A percentile compares a stretch with the other conserved stretches of the same genome.
Conservation (phyloP, 2,329 filamentous ascomycete species). For the Penicillium sp. region DNA sequence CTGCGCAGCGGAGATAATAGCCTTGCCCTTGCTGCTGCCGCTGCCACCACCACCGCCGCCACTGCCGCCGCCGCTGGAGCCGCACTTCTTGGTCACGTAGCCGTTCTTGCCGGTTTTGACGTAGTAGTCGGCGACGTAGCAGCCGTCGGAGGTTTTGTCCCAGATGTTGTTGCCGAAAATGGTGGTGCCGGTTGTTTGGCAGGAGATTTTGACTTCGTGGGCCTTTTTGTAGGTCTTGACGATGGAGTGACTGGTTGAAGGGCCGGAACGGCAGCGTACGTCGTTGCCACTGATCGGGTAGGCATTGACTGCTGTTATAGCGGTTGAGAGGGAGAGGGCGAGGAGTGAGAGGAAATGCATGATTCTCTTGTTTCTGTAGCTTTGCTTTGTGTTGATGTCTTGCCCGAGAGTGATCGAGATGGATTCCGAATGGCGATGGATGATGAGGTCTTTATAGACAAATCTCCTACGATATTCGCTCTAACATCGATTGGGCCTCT, state of each 20-base stretch:
- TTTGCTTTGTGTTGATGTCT: neutral
- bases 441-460: neutral
- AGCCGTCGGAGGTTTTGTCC: slow-evolving; percentile 27
- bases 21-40: slow-evolving; percentile 9
- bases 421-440: neutral
- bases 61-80: slow-evolving; percentile 5
- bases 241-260: slow-evolving; percentile 16
- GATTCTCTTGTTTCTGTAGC: neutral
- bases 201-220: slow-evolving; percentile 13
- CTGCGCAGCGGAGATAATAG: slow-evolving; percentile 23
- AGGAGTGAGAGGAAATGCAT: slow-evolving; percentile 9
- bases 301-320: slow-evolving; percentile 14
- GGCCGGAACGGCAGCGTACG: slow-evolving; percentile 25
- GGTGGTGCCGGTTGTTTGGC: slow-evolving; percentile 16
- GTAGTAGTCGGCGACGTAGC: slow-evolving; percentile 29
- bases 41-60: slow-evolving; percentile 2
- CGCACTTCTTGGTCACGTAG: slow-evolving; percentile 16
- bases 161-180: slow-evolving; percentile 22
- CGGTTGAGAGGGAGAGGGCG: slow-evolving; percentile 5
- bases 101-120: slow-evolving; percentile 22
- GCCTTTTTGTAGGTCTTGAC: slow-evolving; percentile 16
- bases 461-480: no score
- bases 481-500: neutral
- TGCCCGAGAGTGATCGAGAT: neutral
- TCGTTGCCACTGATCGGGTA: slow-evolving; percentile 19